These are phyloP conservation scores for Rhodamnia argentea DNA, from an alignment of 345 rosid species.

Conservation along the genomic window DNA sequence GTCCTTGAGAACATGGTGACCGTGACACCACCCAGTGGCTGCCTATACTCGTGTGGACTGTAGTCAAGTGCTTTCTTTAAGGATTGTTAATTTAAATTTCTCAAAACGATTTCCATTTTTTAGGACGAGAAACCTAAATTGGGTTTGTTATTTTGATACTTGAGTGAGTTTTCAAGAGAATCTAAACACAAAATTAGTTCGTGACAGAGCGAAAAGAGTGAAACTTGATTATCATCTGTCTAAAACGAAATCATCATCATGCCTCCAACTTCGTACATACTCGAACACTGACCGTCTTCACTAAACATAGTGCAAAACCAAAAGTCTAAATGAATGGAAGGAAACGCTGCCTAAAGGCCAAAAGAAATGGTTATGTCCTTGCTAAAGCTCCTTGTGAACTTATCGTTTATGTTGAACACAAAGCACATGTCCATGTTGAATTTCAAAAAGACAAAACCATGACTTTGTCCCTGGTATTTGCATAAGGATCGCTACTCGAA, in stretches of 20 bases:
- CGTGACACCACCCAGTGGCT: fast-evolving
- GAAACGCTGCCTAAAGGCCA: not conserved
- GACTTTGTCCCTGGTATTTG: not conserved
- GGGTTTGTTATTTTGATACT: too few species aligned
- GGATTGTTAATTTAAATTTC: not conserved
- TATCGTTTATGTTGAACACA: not conserved
- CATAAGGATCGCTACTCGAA: not conserved
- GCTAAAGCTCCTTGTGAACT: not conserved
- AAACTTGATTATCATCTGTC: too few species aligned
- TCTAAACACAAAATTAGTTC: too few species aligned
- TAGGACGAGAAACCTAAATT: too few species aligned
- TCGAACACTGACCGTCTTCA: too few species aligned
- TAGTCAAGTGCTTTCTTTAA: not conserved
- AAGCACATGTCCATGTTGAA: too few species aligned
- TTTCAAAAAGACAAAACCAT: not conserved
- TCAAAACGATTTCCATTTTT: too few species aligned
- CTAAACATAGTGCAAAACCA: not conserved
- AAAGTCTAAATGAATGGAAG: not conserved
- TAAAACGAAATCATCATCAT: too few species aligned
- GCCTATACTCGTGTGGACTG: too few species aligned
- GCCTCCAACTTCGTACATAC: too few species aligned
- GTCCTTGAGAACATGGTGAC: not conserved
- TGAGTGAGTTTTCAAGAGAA: too few species aligned
- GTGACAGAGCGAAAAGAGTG: too few species aligned
- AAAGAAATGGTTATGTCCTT: not conserved